phyloP scores from a whole-genome alignment of 2,329 filamentous ascomycete genomes.

The Aspergillus caelatus region DNA sequence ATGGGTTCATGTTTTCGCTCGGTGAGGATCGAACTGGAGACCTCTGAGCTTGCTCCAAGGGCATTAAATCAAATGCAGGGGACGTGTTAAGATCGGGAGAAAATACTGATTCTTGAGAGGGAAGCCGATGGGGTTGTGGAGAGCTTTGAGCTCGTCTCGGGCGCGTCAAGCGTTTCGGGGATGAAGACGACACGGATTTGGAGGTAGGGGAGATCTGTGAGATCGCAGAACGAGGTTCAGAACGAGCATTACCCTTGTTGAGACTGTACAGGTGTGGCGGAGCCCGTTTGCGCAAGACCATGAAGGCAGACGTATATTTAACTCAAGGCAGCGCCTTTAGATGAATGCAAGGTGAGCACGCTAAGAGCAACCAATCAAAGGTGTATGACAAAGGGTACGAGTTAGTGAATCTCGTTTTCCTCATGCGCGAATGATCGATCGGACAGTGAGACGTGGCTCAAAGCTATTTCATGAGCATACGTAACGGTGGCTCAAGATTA shows the following conservation, averaged over 20 bases:
- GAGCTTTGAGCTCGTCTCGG: constrained; percentile 32
- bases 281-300: constrained; percentile 44
- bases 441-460: constrained; percentile 14
- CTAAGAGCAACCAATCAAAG: constrained; percentile 5
- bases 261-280: constrained; percentile 40
- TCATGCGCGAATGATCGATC: constrained; percentile 12
- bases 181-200: constrained; percentile 31
- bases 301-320: constrained; percentile 29
- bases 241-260: constrained; percentile 32
- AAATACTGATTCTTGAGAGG: constrained; percentile 37
- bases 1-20: constrained; percentile 32
- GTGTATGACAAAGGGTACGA: constrained; percentile 5
- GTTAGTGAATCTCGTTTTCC: background rate
- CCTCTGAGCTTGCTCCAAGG: constrained; percentile 40
- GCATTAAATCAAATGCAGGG: constrained; percentile 42
- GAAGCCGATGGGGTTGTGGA: constrained; percentile 27
- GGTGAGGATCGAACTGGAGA: constrained; percentile 36
- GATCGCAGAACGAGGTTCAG: constrained; percentile 36
- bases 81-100: constrained; percentile 43
- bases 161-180: constrained; percentile 31
- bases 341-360: background rate
- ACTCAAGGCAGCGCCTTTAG: constrained; percentile 4
- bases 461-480: constrained; percentile 16
- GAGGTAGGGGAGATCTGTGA: constrained; percentile 39
- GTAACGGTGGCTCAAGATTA: constrained; percentile 13